phyloP scores from a whole-genome alignment of 345 rosid species.

The Euphorbia peplus region DNA sequence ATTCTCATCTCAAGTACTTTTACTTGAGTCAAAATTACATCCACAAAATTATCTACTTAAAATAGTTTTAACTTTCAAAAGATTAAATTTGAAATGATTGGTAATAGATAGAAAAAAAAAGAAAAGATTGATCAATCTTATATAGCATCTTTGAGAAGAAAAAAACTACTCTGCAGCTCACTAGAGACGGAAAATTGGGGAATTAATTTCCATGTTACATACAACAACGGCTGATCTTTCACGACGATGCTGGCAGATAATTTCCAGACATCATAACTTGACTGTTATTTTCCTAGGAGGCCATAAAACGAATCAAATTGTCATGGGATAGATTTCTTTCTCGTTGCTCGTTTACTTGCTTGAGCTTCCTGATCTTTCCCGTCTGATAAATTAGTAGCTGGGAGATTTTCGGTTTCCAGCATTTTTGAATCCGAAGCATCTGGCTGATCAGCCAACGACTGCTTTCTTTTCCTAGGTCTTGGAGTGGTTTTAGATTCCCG shows the following conservation, averaged over 20 bases:
- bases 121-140: not conserved
- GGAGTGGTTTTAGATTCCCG: slow-evolving; percentile 1
- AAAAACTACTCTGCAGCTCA: not conserved
- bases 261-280: slow-evolving; percentile 7
- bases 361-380: slow-evolving; percentile 10
- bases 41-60: no score
- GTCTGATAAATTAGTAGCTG: not conserved
- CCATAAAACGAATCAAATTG: not conserved
- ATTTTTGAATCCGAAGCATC: slow-evolving; percentile 2
- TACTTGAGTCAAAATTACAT: no score
- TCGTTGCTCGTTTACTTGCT: slow-evolving; percentile 4
- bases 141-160: not conserved
- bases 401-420: not conserved
- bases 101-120: no score
- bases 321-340: slow-evolving; percentile 18
- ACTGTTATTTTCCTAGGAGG: slow-evolving; percentile 5
- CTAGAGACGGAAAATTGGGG: not conserved
- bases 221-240: not conserved
- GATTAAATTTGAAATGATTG: no score
- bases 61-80: no score
- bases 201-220: not conserved
- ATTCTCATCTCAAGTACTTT: no score
- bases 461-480: slow-evolving; percentile 17
- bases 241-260: not conserved
- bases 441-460: not conserved